A percentile compares a stretch with the other conserved stretches of the same genome.
Conservation (phyloP, 192 early-diverging fungal species). For the Pecoramyces ruminantium region DNA sequence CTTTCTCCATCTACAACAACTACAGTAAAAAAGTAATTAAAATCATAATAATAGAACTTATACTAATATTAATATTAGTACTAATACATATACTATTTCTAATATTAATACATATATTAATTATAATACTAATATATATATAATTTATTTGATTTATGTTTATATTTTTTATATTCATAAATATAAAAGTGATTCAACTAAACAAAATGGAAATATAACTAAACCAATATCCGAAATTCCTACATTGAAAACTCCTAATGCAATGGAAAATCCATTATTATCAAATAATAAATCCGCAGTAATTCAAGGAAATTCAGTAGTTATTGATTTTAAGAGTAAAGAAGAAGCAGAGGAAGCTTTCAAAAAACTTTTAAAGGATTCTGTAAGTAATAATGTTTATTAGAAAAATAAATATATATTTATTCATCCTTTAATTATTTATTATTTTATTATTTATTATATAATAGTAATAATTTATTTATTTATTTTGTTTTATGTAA, state of each 20-base stretch:
- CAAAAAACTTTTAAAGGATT: constrained; percentile 46
- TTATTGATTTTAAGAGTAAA: constrained; percentile 45
- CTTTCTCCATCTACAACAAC: not conserved
- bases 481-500: too few species aligned
- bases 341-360: constrained; percentile 77
- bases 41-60: too few species aligned
- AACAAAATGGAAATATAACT: not conserved
- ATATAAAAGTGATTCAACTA: not conserved
- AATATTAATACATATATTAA: too few species aligned
- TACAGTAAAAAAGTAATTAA: not conserved
- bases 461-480: too few species aligned
- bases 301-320: constrained; percentile 6
- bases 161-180: too few species aligned
- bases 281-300: not conserved
- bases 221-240: not conserved
- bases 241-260: not conserved
- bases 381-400: constrained; percentile 16
- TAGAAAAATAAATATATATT: too few species aligned
- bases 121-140: too few species aligned
- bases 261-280: constrained; percentile 3
- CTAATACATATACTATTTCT: too few species aligned
- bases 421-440: too few species aligned
- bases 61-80: too few species aligned
- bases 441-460: too few species aligned
- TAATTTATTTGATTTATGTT: too few species aligned